Conservation (phyloP, 2,329 filamentous ascomycete species). For the Fusarium sororula region DNA sequence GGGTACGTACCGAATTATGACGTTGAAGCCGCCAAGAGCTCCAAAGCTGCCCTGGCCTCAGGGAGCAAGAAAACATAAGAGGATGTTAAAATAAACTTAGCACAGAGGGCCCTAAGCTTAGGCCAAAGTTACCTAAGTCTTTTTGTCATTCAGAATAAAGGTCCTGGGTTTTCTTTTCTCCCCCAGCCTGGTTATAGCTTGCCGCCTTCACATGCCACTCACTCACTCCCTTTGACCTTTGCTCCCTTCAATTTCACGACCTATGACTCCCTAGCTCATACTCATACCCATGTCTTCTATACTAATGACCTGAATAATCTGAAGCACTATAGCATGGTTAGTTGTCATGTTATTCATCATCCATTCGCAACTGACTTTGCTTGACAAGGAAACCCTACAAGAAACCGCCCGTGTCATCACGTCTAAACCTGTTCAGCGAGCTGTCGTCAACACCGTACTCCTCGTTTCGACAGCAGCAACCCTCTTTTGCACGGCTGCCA, state of each 20-base stretch:
- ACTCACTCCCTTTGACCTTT: neutral
- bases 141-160: too few relatives aligned
- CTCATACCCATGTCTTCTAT: constrained; percentile 5
- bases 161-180: too few relatives aligned
- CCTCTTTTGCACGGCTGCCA: constrained; percentile 58
- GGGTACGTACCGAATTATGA: constrained; percentile 36
- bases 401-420: constrained; percentile 53
- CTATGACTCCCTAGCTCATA: neutral
- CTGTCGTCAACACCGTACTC: constrained; percentile 58
- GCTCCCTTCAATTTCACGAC: constrained; percentile 11
- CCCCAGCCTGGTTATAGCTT: neutral
- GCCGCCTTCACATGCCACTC: constrained; percentile 38
- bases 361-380: constrained; percentile 4
- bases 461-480: constrained; percentile 53
- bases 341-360: neutral
- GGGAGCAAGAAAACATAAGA: too few relatives aligned
- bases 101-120: too few relatives aligned
- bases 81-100: too few relatives aligned
- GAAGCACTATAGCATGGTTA: constrained; percentile 30
- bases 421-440: constrained; percentile 61
- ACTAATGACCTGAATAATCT: constrained; percentile 4
- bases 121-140: too few relatives aligned
- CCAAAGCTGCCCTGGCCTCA: neutral
- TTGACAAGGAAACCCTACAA: constrained; percentile 47
- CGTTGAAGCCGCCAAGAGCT: constrained; percentile 31